Evolutionary conservation across 2,329 filamentous ascomycete genomes (phyloP).

Genomic region (Microdochium paspali): DNA sequence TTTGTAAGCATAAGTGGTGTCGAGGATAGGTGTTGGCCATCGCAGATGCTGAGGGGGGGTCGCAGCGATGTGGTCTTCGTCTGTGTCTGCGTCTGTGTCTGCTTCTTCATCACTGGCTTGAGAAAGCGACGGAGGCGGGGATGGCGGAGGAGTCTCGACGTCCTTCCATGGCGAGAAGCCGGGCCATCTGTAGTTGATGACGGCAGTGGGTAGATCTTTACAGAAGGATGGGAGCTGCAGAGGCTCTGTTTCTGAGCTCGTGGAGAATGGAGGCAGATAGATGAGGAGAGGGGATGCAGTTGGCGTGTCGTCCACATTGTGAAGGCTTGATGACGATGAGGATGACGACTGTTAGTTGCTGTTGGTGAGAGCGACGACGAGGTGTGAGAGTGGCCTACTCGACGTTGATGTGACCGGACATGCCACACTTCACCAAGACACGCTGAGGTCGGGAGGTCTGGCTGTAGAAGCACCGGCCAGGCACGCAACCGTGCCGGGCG

Average conservation of each 20-base stretch:
- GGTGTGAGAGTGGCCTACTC: no score
- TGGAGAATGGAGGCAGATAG: slow-evolving; percentile 42
- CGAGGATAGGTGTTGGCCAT: slow-evolving; percentile 51
- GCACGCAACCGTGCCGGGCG: background rate
- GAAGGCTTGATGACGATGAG: slow-evolving; percentile 27
- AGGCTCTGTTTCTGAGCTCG: slow-evolving; percentile 11
- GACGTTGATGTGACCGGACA: slow-evolving; percentile 37
- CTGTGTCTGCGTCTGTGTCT: no score
- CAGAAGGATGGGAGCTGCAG: slow-evolving; percentile 30
- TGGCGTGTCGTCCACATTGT: slow-evolving; percentile 30
- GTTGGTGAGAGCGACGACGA: no score
- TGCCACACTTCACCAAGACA: slow-evolving; percentile 36
- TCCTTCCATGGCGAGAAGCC: slow-evolving; percentile 10
- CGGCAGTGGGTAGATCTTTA: slow-evolving; percentile 34
- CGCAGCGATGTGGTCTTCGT: no score
- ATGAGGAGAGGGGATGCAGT: slow-evolving; percentile 37
- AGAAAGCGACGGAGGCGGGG: background rate
- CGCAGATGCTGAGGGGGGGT: slow-evolving; percentile 13
- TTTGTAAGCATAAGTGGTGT: slow-evolving; percentile 41
- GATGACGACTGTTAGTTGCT: no score
- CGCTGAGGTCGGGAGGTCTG: slow-evolving; percentile 18
- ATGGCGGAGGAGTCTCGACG: background rate
- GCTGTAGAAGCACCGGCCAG: slow-evolving; percentile 6
- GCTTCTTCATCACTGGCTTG: background rate
- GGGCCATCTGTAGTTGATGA: slow-evolving; percentile 52